Conservation (phyloP, 768 basidiomycete species). For the Sporobolomyces roseus region DNA sequence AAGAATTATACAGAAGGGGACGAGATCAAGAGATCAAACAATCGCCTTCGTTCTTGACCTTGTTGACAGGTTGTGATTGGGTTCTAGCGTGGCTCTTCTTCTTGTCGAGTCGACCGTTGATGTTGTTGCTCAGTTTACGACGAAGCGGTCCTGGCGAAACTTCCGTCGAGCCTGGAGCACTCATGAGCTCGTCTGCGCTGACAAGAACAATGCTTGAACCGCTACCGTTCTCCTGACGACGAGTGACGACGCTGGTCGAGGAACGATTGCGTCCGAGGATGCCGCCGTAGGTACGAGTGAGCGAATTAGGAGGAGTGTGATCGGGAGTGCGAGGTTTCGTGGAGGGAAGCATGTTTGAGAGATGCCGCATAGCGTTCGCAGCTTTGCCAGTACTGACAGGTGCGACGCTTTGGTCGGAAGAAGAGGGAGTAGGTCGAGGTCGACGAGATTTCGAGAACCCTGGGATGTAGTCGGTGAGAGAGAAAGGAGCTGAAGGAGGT, state of each 20-base stretch:
- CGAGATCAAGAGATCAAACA: background rate
- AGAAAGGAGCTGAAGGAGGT: constrained; percentile 2
- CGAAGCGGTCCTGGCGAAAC: background rate
- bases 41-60: constrained; percentile 15
- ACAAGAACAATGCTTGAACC: constrained; percentile 6
- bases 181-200: constrained; percentile 14
- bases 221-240: background rate
- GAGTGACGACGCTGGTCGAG: background rate
- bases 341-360: constrained; percentile 19
- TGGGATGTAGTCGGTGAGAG: constrained; percentile 24
- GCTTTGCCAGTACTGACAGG: background rate
- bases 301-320: constrained; percentile 15
- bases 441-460: constrained; percentile 25
- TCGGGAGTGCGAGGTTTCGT: constrained; percentile 18
- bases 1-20: no score
- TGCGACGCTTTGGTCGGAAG: background rate
- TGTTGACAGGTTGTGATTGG: constrained; percentile 18
- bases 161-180: background rate
- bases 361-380: background rate
- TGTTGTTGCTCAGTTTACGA: constrained; percentile 13
- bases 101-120: constrained; percentile 12
- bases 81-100: constrained; percentile 20
- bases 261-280: constrained; percentile 2
- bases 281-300: constrained; percentile 11
- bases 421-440: background rate